These are phyloP conservation scores for Lactuca saligna DNA, from an alignment of 129 eudicot genomes.

Conservation along the genomic window DNA sequence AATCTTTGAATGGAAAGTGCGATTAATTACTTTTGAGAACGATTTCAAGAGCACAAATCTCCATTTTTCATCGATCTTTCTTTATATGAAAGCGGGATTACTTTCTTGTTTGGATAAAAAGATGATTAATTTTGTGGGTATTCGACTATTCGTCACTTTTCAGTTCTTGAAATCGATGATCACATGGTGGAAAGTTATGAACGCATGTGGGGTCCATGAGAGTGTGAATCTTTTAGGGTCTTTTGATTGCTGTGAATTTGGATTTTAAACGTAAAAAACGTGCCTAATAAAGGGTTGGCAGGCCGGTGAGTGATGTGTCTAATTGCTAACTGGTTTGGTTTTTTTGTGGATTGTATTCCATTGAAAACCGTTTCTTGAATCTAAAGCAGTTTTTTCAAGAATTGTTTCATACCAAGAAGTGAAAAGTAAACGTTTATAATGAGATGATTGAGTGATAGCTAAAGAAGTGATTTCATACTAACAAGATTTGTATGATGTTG, in stretches of 20 bases:
- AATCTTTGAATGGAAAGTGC: conserved; percentile 12
- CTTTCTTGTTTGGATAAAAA: conserved; percentile 6
- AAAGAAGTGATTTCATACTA: background rate
- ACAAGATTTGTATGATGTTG: background rate
- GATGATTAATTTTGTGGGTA: background rate
- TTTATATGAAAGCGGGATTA: background rate
- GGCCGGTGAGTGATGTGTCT: conserved; percentile 11
- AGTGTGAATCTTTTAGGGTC: too few species aligned
- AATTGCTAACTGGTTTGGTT: conserved; percentile 11
- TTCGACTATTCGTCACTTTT: background rate
- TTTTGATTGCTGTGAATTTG: conserved; percentile 1
- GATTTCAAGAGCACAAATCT: conserved; percentile 1
- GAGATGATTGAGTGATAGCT: too few species aligned
- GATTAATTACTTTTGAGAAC: conserved; percentile 1
- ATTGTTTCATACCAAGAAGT: background rate
- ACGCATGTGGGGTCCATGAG: background rate
- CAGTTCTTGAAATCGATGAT: background rate
- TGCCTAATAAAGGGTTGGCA: conserved; percentile 32
- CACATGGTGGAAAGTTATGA: conserved; percentile 12
- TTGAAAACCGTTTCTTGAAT: background rate
- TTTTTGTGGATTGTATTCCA: background rate
- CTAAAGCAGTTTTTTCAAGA: background rate
- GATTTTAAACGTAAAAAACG: conserved; percentile 19
- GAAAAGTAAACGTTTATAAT: too few species aligned
- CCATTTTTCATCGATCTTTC: background rate